These are phyloP conservation scores for Trematosphaeria pertusa DNA, from an alignment of 2,329 filamentous ascomycete species.

Conservation along the genomic window DNA sequence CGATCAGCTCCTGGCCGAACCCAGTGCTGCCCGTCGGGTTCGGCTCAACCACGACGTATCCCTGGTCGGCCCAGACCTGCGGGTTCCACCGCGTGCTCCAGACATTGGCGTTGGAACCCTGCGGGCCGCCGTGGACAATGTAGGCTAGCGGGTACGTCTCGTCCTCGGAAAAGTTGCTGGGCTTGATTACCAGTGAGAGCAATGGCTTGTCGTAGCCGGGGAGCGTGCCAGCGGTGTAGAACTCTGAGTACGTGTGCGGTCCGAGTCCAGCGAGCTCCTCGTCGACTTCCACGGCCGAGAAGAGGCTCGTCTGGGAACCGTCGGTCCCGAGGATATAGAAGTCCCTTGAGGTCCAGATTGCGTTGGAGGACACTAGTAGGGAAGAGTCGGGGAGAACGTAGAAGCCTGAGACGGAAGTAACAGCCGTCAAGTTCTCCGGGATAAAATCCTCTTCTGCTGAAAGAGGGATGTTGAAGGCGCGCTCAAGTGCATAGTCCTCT, in stretches of 20 bases:
- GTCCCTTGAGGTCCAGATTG: constrained; percentile 42
- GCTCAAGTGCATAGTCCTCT: constrained; percentile 43
- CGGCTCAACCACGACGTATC: constrained; percentile 80
- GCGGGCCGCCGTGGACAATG: constrained; percentile 83
- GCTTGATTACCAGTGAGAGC: constrained; percentile 72
- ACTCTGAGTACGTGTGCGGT: constrained; percentile 67
- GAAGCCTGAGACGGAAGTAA: constrained; percentile 37
- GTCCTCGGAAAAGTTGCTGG: constrained; percentile 66
- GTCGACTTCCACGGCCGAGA: constrained; percentile 68
- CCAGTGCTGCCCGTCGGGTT: constrained; percentile 88
- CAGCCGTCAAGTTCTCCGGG: constrained; percentile 53
- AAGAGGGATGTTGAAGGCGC: constrained; percentile 68
- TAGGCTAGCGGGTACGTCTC: constrained; percentile 82
- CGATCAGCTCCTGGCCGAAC: constrained; percentile 78
- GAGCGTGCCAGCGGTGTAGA: constrained; percentile 73
- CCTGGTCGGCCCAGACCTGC: constrained; percentile 84
- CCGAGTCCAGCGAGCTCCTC: constrained; percentile 72
- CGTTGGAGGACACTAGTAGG: constrained; percentile 49
- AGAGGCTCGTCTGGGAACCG: constrained; percentile 51
- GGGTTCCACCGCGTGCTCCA: constrained; percentile 89
- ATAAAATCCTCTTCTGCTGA: constrained; percentile 58
- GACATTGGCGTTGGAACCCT: constrained; percentile 73
- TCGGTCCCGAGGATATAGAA: constrained; percentile 34
- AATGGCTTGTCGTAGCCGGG: constrained; percentile 61
- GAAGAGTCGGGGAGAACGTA: constrained; percentile 68